Evolutionary conservation across 2,329 filamentous ascomycete species (phyloP), one percentile per base, ranked within the genome.

Genomic region (Penicillium sp.): DNA sequence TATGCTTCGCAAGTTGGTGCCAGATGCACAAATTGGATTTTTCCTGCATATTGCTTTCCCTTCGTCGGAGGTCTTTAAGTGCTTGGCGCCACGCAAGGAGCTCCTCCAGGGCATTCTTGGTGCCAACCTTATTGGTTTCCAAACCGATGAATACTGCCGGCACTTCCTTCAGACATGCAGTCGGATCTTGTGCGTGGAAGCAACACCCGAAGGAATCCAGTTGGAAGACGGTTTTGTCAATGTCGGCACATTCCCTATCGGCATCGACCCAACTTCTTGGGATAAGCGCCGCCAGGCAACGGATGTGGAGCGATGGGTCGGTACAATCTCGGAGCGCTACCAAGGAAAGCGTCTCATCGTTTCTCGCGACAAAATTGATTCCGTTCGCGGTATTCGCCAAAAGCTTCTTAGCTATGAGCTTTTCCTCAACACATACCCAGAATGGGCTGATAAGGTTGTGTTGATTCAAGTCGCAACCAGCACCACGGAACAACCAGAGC

Each of bases 151-250:
- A 74, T 97, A 97, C 70, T 89, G 90, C 5, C 87, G 93, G 15
- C 94, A 97, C 76, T 97, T 97, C 75, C 80, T 97, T 49, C 92
- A 97, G 75, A 97, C 93, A 0, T 97, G 93, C 81, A 96, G 91
- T 72, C 89, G 94, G 34, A 82, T 97, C 15, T 82, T 97, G 38
- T 88, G 85, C n/a, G 91, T 95, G 1, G 93, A 97, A 73, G 92
- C 92, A 1, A 93, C 90, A 0, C 87, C 87, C 1, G 89, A 96
- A 41, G 93, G 94, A 1, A 82, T 97, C 1, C 90, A 97, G 71
- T 80, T 97, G 9, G 93, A 97, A 62, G 91, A 96, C 67, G 89
- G 92, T 5, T 97, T 97, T 69, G 89, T 97, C 62, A 91, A 97
- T 65, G 91, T 97, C 38, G 84, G 88, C 57, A 88, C 87, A 65